These are phyloP conservation scores for Exserohilum turcica DNA, from an alignment of 2,329 filamentous ascomycete genomes.

Conservation along the genomic window DNA sequence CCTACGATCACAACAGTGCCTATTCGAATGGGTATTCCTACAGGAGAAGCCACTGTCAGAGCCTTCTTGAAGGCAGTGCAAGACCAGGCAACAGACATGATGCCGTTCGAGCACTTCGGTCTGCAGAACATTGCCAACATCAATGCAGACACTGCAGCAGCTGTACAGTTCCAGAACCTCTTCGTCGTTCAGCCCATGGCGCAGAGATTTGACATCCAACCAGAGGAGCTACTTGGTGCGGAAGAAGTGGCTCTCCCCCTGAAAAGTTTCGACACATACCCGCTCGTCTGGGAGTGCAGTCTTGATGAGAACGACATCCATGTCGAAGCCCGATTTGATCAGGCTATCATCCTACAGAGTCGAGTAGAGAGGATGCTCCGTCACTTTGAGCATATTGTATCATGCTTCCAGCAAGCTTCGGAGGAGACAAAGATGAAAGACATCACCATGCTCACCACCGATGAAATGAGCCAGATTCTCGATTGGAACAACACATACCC, in stretches of 20 bases:
- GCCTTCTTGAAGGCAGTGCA: constrained; percentile 19
- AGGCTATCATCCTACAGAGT: neutral
- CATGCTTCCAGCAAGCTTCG: neutral
- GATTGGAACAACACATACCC: neutral
- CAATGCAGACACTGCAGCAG: neutral
- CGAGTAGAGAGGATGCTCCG: neutral
- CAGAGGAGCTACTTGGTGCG: neutral
- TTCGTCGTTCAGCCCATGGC: neutral
- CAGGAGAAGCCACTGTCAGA: constrained; percentile 13
- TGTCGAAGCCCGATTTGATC: neutral
- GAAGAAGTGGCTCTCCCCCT: neutral
- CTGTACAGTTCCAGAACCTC: neutral
- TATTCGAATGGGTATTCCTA: constrained; percentile 25
- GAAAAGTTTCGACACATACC: neutral
- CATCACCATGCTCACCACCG: neutral
- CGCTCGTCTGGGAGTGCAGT: constrained; percentile 3
- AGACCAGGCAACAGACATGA: constrained; percentile 20
- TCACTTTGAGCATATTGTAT: constrained; percentile 1
- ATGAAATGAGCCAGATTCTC: neutral
- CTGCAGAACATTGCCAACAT: constrained; percentile 32
- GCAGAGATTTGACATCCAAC: neutral
- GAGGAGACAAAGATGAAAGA: neutral
- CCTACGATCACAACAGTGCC: constrained; percentile 50
- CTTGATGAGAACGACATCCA: neutral
- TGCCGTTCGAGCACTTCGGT: constrained; percentile 38